Evolutionary conservation across 495 filamentous ascomycete genomes (phyloP).

Genomic region (Penicillium maclennaniae): DNA sequence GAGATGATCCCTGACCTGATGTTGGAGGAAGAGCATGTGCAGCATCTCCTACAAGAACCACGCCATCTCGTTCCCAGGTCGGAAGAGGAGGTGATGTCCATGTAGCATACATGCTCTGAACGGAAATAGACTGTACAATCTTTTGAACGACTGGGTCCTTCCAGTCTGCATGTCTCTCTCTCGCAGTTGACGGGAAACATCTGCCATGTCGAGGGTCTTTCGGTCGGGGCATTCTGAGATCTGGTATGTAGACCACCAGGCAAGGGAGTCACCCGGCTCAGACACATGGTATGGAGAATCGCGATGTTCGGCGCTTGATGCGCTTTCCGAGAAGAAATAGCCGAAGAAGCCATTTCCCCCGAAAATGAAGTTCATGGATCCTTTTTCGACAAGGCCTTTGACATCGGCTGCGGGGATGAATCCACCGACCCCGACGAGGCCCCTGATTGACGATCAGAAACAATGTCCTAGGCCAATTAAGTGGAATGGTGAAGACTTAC

Average conservation of each 20-base stretch:
- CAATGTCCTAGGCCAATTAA: not conserved
- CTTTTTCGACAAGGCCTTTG: constrained; percentile 23
- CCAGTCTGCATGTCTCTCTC: constrained; percentile 45
- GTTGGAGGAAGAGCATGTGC: constrained; percentile 47
- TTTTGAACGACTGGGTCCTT: constrained; percentile 47
- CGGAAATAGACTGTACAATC: constrained; percentile 35
- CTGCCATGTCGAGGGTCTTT: constrained; percentile 34
- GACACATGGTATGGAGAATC: constrained; percentile 30
- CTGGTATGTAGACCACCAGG: constrained; percentile 50
- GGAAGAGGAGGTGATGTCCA: constrained; percentile 50
- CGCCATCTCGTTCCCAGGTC: constrained; percentile 40
- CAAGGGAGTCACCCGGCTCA: constrained; percentile 31
- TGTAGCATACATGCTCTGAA: constrained; percentile 51
- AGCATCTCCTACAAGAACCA: constrained; percentile 42
- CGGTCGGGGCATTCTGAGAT: constrained; percentile 34
- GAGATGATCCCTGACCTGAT: constrained; percentile 45
- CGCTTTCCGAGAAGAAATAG: constrained; percentile 40
- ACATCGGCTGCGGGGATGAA: constrained; percentile 39
- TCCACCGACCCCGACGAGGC: constrained; percentile 51
- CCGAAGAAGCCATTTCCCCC: constrained; percentile 57
- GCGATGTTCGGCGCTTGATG: constrained; percentile 10
- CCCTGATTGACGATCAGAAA: constrained; percentile 22
- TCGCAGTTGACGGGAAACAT: constrained; percentile 38
- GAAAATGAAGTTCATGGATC: constrained; percentile 51
- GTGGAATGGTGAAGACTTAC: constrained; percentile 19